Percentiles rank a stretch among this genome's conserved stretches.
Conservation (phyloP, 2,329 filamentous ascomycete genomes). For the Colletotrichum eleusines region DNA sequence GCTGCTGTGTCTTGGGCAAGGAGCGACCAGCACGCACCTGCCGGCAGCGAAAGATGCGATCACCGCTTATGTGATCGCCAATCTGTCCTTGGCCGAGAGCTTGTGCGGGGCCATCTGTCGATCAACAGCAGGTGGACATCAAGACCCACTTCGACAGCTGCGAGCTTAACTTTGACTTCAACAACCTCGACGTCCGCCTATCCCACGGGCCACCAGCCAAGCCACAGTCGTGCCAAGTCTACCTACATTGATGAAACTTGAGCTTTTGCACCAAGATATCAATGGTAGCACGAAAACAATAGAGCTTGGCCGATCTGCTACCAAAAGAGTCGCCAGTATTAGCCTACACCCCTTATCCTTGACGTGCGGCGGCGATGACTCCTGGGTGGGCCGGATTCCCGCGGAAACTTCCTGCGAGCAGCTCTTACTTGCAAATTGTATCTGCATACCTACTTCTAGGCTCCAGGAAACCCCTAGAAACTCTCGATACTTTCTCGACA, state of each 20-base stretch:
- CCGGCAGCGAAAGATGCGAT: not conserved
- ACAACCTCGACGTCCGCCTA: not conserved
- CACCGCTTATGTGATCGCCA: not conserved
- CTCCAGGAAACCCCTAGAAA: not conserved
- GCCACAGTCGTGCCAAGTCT: not conserved
- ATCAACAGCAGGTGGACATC: not conserved
- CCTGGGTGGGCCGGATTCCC: not conserved
- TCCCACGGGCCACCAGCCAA: no score
- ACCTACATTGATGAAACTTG: not conserved
- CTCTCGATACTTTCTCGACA: not conserved
- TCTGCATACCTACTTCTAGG: not conserved
- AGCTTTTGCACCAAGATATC: not conserved
- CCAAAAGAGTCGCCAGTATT: no score
- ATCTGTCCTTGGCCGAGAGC: no score
- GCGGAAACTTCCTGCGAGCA: not conserved
- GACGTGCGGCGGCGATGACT: not conserved
- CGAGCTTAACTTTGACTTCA: slow-evolving; percentile 5
- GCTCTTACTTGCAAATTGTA: not conserved
- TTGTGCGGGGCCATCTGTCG: not conserved
- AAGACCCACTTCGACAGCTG: not conserved
- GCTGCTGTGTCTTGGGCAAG: not conserved
- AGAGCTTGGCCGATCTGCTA: not conserved
- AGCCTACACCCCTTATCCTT: not conserved
- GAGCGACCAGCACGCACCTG: not conserved
- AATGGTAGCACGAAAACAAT: no score